Evolutionary conservation across 306 rosid species (phyloP), one percentile per base, ranked within the genome.

Genomic region (Rosa persica): DNA sequence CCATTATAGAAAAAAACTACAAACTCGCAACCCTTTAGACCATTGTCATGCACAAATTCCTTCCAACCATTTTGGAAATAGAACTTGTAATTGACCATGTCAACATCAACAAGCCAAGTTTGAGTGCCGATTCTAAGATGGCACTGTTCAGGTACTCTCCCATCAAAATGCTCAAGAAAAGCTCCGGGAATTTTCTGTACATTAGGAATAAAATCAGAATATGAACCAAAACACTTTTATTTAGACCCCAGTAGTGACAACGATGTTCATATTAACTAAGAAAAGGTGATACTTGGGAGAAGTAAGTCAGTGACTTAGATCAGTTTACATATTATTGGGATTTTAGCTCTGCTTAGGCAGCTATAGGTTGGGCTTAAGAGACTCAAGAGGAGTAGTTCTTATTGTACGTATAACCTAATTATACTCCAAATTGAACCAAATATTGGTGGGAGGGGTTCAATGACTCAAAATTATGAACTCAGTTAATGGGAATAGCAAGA

Each of bases 1-100:
- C 82, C 83, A 4, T 48, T 47, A 65, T 78, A 81, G 40, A 51
- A 27, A 12, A 86, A 83, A 67, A 58, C 3, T 17, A 86, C 38
- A 12, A 86, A 75, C 23, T 78, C 76, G 10, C 83, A 68, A 61
- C 54, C 23, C 65, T 52, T n/a, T 13, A 73, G 52, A 73, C 48
- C 76, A 52, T 73, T 36, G 10, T 73, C 49, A 36, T 20, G 65
- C 65, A 52, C 65, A 52, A 73, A 73, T 52, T 73, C 20, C 76
- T 52, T 73, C 76, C 76, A 72, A 72, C 65, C 76, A 25, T 73
- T 38, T 11, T 73, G 64, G 66, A 73, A 73, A 73, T 51, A 73
- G 47, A 38, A 36, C 47, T 60, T 19, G 5, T 52, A 34, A 52
- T n/a, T 0, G 54, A 12, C 23, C 34, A 36, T 52, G 38, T 36